phyloP scores from a whole-genome alignment of 2,329 filamentous ascomycete species.

The Aspergillus pseudoglaucus region DNA sequence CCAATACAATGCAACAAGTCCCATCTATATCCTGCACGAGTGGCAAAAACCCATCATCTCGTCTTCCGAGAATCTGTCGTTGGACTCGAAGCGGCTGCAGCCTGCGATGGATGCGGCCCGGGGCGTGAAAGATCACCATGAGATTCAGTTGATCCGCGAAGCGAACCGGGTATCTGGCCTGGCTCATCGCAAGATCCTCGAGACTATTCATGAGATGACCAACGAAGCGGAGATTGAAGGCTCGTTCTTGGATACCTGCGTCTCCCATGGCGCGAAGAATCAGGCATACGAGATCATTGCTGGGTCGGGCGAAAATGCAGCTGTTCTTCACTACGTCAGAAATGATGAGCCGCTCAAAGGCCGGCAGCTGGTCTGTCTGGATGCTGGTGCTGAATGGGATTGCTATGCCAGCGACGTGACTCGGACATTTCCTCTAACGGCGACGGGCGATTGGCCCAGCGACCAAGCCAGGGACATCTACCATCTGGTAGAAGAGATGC shows the following conservation, averaged over 20 bases:
- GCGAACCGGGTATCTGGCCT: constrained; percentile 65
- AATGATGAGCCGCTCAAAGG: constrained; percentile 64
- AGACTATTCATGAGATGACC: constrained; percentile 55
- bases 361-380: constrained; percentile 74
- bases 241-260: constrained; percentile 68
- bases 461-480: constrained; percentile 68
- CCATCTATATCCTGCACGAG: constrained; percentile 33
- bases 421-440: constrained; percentile 69
- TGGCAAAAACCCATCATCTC: constrained; percentile 25
- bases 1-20: constrained; percentile 16
- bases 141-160: constrained; percentile 65
- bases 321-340: constrained; percentile 80
- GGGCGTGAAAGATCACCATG: constrained; percentile 67
- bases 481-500: constrained; percentile 80
- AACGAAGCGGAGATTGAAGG: constrained; percentile 83
- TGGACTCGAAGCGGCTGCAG: constrained; percentile 25
- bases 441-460: constrained; percentile 53
- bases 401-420: constrained; percentile 73
- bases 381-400: constrained; percentile 72
- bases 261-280: constrained; percentile 67
- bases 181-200: constrained; percentile 59
- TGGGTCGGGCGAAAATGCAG: constrained; percentile 70
- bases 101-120: constrained; percentile 61
- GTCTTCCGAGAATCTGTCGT: constrained; percentile 11
- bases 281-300: constrained; percentile 87